These are phyloP conservation scores for Lepidium africanum DNA, from an alignment of 345 rosid genomes.

Conservation along the genomic window DNA sequence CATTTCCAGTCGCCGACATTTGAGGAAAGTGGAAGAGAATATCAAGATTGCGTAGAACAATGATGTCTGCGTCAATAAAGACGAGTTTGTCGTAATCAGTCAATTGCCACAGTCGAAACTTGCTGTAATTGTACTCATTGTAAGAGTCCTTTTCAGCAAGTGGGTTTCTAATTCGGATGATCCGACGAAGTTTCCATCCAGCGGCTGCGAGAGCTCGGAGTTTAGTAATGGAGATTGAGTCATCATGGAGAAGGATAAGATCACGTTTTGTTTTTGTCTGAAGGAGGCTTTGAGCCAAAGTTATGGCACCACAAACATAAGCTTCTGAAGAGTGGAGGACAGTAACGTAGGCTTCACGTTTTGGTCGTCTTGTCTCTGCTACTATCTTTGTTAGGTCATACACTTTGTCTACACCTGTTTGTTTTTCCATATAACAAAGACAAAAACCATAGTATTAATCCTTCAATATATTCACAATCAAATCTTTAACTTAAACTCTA, in stretches of 20 bases:
- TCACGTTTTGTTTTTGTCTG: constrained; percentile 73
- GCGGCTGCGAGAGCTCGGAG: constrained; percentile 55
- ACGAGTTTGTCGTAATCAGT: constrained; percentile 78
- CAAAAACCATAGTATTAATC: no score
- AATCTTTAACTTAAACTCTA: no score
- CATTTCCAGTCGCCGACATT: constrained; percentile 87
- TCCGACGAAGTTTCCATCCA: constrained; percentile 72
- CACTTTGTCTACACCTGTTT: constrained; percentile 52
- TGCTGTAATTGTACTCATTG: constrained; percentile 93
- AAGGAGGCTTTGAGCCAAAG: constrained; percentile 80
- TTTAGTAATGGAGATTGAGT: constrained; percentile 59
- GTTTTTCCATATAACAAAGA: no score
- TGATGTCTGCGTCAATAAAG: constrained; percentile 84
- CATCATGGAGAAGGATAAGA: constrained; percentile 71
- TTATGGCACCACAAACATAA: constrained; percentile 88
- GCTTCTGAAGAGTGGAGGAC: constrained; percentile 83
- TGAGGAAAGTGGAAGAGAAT: constrained; percentile 77
- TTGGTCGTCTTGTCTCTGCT: constrained; percentile 34
- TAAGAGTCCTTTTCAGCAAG: constrained; percentile 50
- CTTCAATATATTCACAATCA: no score
- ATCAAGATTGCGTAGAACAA: constrained; percentile 71
- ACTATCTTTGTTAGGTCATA: constrained; percentile 54
- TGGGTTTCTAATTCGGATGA: constrained; percentile 77
- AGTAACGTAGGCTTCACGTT: constrained; percentile 84
- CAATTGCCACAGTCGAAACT: constrained; percentile 84